phyloP scores from a whole-genome alignment of 768 basidiomycete species.

The Suillus americanus region DNA sequence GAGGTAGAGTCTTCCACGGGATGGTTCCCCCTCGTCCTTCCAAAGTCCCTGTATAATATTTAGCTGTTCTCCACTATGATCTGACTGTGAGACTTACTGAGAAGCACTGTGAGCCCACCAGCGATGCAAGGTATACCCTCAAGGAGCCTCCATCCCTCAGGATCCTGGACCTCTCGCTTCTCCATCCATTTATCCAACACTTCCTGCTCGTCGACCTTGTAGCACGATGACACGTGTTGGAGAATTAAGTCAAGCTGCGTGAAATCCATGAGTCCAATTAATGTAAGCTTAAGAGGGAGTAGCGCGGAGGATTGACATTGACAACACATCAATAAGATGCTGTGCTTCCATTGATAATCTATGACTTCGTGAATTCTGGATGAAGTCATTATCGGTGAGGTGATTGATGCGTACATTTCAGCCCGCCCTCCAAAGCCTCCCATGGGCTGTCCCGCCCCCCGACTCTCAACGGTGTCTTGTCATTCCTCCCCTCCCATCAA shows the following conservation, averaged over 20 bases:
- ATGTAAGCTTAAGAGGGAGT: neutral
- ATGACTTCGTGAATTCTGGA: too few species aligned
- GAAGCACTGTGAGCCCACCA: neutral
- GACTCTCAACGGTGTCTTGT: too few species aligned
- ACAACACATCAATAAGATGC: too few species aligned
- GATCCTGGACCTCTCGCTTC: neutral
- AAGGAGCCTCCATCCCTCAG: neutral
- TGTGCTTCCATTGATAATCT: too few species aligned
- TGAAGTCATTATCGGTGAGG: too few species aligned
- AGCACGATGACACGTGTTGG: neutral
- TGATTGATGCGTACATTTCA: too few species aligned
- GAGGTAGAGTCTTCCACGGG: neutral
- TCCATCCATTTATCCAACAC: neutral
- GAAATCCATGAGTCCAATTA: neutral
- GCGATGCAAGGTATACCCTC: neutral
- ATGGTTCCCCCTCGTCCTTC: neutral
- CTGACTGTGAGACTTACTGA: neutral
- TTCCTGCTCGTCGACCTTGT: neutral
- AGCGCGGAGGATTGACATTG: neutral
- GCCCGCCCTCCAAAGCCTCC: too few species aligned
- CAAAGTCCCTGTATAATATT: neutral
- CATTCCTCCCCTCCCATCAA: too few species aligned
- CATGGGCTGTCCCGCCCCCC: too few species aligned
- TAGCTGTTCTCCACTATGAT: neutral
- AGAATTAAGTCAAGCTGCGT: neutral